phyloP scores from a whole-genome alignment of 805 yeast species.

The Soucietia sequanensis region DNA sequence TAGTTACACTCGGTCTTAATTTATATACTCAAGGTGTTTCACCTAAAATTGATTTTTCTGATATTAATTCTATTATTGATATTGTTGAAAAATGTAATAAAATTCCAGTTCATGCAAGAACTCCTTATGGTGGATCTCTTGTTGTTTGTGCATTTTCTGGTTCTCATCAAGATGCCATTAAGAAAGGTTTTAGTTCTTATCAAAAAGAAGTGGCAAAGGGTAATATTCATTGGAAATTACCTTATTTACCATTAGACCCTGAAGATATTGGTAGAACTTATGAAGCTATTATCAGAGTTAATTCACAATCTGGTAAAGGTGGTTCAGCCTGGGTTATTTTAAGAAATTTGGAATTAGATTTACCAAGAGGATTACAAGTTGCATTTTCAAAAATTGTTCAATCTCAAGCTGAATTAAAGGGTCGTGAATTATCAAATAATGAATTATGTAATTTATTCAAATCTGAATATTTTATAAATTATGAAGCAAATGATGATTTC shows the following conservation, averaged over 20 bases:
- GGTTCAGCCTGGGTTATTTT: slow-evolving; percentile 88
- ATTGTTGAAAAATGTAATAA: slow-evolving; percentile 78
- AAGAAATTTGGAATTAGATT: slow-evolving; percentile 70
- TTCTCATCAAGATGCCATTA: slow-evolving; percentile 87
- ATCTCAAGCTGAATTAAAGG: slow-evolving; percentile 62
- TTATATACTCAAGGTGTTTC: slow-evolving; percentile 76
- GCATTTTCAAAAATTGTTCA: slow-evolving; percentile 74
- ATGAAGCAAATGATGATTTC: slow-evolving; percentile 25
- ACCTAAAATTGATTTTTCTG: slow-evolving; percentile 71
- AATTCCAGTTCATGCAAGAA: slow-evolving; percentile 74
- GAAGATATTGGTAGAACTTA: slow-evolving; percentile 84
- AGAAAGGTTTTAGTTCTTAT: slow-evolving; percentile 67
- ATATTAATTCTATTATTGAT: slow-evolving; percentile 63
- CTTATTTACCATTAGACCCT: slow-evolving; percentile 84
- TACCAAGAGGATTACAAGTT: slow-evolving; percentile 79
- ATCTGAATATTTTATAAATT: slow-evolving; percentile 49
- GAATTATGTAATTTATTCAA: slow-evolving; percentile 70
- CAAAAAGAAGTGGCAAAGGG: slow-evolving; percentile 36
- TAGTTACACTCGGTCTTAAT: slow-evolving; percentile 74
- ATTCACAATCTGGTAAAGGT: slow-evolving; percentile 86
- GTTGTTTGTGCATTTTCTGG: slow-evolving; percentile 85
- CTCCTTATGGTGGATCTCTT: slow-evolving; percentile 80
- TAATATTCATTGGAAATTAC: slow-evolving; percentile 61
- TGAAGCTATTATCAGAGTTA: slow-evolving; percentile 88
- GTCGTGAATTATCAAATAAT: slow-evolving; percentile 63